Evolutionary conservation across 2,329 filamentous ascomycete species (phyloP), one percentile per base, ranked within the genome.

Genomic region (Trichophyton benhamiae): DNA sequence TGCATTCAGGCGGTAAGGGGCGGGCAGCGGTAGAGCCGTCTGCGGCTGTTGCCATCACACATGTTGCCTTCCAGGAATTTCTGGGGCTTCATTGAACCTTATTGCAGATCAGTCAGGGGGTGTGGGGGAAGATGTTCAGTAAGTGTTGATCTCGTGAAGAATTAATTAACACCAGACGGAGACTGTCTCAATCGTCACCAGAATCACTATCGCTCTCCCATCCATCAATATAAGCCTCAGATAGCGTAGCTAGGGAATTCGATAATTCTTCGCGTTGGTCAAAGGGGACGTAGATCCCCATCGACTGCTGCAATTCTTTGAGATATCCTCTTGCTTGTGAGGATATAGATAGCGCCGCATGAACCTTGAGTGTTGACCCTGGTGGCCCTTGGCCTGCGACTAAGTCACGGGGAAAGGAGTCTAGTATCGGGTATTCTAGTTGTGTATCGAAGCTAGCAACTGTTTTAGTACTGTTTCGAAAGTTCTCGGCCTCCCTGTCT

Each of bases 201-300:
- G 72, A 73, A 36, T 78, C 77, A 20, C 72, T 74, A 60, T 85
- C 89, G 68, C 87, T 90, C 11, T 84, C 85, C 88, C 89, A 96
- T 1, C 90, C 90, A 64, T 94, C 89, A 67, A 89, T 85, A 72
- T 96, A 97, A 63, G 88, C 88, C 69, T 96, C 91, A 1, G 87
- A 87, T 68, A 97, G 85, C 63, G 88, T 87, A 25, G 87, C 85
- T 44, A 99, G 78, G 11, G 87, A 85, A 69, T 95, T 94, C 53
- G 84, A 83, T n/a, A 97, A 78, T 1, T 80, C 79, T 74, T 99
- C 94, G 48, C 92, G 82, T 69, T 97, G 91, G 63, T 95, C 89
- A 2, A 92, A 68, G 0, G 80, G 78, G 15, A 91, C 79, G 73
- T 62, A 79, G 64, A 85, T 82, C 15, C 82, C 76, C 11, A 87